A percentile compares a stretch with the other conserved stretches of the same genome.
Evolutionary conservation across 1,284 basidiomycete genomes (phyloP).

Genomic region (Coniferiporia sulphurascens): DNA sequence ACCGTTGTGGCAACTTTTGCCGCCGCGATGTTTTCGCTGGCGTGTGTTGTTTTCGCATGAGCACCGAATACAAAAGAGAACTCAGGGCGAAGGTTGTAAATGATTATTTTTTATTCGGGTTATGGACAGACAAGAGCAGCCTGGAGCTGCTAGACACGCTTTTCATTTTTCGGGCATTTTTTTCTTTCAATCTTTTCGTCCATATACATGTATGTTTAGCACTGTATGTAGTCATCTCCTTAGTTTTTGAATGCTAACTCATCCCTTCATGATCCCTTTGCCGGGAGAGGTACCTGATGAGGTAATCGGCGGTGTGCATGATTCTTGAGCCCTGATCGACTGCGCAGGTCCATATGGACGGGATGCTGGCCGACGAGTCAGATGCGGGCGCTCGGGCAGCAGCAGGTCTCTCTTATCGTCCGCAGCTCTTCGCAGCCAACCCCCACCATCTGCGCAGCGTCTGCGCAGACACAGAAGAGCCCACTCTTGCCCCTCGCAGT

Average conservation of each 20-base stretch:
- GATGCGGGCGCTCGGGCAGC: not conserved
- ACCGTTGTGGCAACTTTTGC: not conserved
- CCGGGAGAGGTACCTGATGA: no score
- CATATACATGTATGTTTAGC: no score
- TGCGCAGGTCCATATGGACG: constrained; percentile 9
- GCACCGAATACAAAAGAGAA: not conserved
- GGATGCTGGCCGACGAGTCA: not conserved
- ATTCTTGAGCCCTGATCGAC: constrained; percentile 2
- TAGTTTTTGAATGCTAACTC: no score
- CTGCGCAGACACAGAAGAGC: not conserved
- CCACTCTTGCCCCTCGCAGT: not conserved
- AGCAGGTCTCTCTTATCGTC: no score
- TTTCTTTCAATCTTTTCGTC: no score
- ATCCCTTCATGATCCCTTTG: no score
- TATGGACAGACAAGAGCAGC: not conserved
- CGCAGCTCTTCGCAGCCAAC: not conserved
- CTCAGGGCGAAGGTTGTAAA: not conserved
- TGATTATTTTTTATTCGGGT: not conserved
- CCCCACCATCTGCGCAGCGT: not conserved
- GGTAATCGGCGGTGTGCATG: not conserved
- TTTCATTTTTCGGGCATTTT: not conserved
- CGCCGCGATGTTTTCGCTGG: not conserved
- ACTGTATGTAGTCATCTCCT: no score
- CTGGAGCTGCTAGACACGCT: not conserved
- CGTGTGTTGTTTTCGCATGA: not conserved